These are phyloP conservation scores for Pyrenula aspistea DNA, from an alignment of 495 filamentous ascomycete species.

Conservation along the genomic window DNA sequence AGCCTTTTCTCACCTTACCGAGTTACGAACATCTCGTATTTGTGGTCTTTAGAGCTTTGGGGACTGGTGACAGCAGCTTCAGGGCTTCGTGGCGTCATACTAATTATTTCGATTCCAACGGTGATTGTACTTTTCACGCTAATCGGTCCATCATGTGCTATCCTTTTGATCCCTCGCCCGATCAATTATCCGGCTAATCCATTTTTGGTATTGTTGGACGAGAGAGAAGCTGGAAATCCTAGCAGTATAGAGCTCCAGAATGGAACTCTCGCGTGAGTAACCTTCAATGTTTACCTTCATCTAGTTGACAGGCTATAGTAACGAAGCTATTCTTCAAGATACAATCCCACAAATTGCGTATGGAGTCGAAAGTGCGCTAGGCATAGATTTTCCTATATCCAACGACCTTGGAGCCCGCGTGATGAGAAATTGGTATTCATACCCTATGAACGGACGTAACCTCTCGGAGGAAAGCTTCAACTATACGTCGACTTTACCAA, in stretches of 20 bases:
- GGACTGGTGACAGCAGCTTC: neutral
- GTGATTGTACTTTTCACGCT: slow-evolving; percentile 6
- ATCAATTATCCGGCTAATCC: neutral
- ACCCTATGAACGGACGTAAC: neutral
- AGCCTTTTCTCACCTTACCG: slow-evolving; percentile 12
- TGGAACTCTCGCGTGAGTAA: neutral
- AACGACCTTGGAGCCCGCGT: neutral
- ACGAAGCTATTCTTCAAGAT: neutral
- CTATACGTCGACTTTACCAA: neutral
- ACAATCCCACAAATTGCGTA: neutral
- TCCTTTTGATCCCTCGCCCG: slow-evolving; percentile 9
- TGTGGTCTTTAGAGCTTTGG: slow-evolving; percentile 18
- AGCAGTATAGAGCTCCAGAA: neutral
- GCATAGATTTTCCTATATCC: neutral
- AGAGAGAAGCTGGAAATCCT: neutral
- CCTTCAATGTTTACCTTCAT: neutral
- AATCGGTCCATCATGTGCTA: slow-evolving; percentile 12
- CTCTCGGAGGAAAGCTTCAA: neutral
- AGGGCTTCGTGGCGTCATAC: neutral
- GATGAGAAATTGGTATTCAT: neutral
- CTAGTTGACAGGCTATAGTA: neutral
- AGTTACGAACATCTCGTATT: slow-evolving; percentile 10
- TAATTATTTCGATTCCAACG: neutral
- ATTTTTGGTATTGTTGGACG: neutral
- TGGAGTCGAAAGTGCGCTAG: neutral